Evolutionary conservation across 1,284 basidiomycete species (phyloP), one percentile per base, ranked within the genome.

Genomic region (Leccinum pachyderme): DNA sequence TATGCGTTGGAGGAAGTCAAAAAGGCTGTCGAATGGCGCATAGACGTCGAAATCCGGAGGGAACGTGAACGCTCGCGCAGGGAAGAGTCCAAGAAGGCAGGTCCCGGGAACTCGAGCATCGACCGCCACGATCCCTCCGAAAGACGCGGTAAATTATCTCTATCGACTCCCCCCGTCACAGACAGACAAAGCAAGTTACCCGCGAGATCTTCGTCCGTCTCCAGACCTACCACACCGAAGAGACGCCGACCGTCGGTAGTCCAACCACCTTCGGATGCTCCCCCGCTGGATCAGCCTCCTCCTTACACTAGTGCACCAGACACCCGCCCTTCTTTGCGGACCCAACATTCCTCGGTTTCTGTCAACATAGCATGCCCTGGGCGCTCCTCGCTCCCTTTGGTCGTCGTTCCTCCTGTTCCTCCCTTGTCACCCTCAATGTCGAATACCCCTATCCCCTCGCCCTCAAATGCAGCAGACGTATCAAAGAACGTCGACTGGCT

Each of bases 1-100:
- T 92, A 92, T 69, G 89, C 90, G 12, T 73, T 92, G 18, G 89
- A 92, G 58, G 89, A 92, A 63, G 81, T 92, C 22, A 87, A 84
- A 69, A 87, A 86, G 64, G 87, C 85, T 6, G 84, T 92, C 11
- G 90, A 92, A 70, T 91, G 89, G 89, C 80, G 90, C 13, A 82
- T 92, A 59, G 89, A 92, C 6, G 79, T 86, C n/a, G 90, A 92
- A 67, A 71, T 86, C 54, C 80, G 83, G 45, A 77, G 87, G 55
- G 87, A 92, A 67, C 79, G 81, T 45, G 89, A 92, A 48, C 81
- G 83, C 27, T 73, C 74, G 29, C 80, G 83, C 49, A 77, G 85
- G 52, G 86, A 91, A 61, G 81, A 81, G 54, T 77, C 80, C 29
- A 89, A 86, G 67, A 83, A 81, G 59, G 62, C 57, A 12, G 57